Evolutionary conservation across 345 rosid species (phyloP), one percentile per base, ranked within the genome.

Genomic region (Heritiera fomes): DNA sequence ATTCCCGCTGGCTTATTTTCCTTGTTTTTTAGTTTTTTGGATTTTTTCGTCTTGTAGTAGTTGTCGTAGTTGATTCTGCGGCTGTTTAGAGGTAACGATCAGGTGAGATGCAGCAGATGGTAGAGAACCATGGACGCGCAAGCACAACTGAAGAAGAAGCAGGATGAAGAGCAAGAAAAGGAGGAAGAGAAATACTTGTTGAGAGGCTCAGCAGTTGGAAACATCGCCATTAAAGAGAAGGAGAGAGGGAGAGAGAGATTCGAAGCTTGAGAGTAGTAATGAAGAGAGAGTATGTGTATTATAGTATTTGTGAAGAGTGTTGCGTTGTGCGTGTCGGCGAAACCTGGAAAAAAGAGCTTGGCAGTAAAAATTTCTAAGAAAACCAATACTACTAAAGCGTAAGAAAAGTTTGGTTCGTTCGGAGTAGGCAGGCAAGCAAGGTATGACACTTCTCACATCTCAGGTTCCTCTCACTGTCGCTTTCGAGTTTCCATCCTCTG

Each of bases 191-290:
- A 40, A 71, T 1, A 49, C 79, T 76, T 82, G 82, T 78, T 80
- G 83, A 71, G 79, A 80, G 75, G 82, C 65, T 20, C 76, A 75
- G 85, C 79, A 61, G 84, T 58, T 34, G 79, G 81, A 83, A 38
- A 60, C 86, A 82, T 47, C 61, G 84, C 85, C 91, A 85, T 87
- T 87, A 87, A 87, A 86, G 89, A 84, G 75, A 74, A 76, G 79
- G 78, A 83, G 62, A 67, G 72, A 45, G 73, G 79, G 80, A 75
- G 78, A 64, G 80, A 76, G 78, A 82, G 86, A 87, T 84, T 82
- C 87, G 80, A 86, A 86, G 85, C 86, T 88, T 84, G 70, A 78
- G 85, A 80, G 79, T 38, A 69, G 83, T 41, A 64, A 83, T 71
- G 68, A 60, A 65, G 85, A 81, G 84, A 83, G 85, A 32, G 62